Evolutionary conservation across 2,329 filamentous ascomycete species (phyloP), one percentile per base, ranked within the genome.

Genomic region (Macroventuria anomochaeta): DNA sequence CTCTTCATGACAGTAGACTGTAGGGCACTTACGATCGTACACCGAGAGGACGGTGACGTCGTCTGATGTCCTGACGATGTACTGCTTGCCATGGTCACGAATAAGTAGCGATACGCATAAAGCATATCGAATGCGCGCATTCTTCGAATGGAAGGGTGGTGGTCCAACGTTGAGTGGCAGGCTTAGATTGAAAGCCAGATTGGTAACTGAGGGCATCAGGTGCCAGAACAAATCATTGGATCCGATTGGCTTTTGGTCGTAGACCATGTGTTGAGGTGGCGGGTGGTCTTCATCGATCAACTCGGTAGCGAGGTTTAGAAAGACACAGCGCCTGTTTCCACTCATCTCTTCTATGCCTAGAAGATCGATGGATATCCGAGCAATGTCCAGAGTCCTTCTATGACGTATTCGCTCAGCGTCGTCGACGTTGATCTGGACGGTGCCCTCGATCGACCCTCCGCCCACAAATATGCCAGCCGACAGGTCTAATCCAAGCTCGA

Each of bases 161-260:
- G 81, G 81, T 5, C 82, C 81, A 23, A 83, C 78, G 52, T 83
- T 80, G 17, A 84, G 69, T 3, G 82, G 82, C 13, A 84, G 65
- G 57, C 80, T 82, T 48, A 84, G 61, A 53, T 77, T 76, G 64
- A 84, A 84, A 3, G 81, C 80, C 4, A 84, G 58, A 25, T 74
- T 74, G 10, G 77, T 78, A 11, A 71, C 65, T 0, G 80, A 81
- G 20, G 81, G 77, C 57, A 74, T 73, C 28, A 83, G 64, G 53
- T 78, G 75, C 81, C 81, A 83, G 53, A 79, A 81, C 3, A 73
- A 68, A 40, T 78, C 74, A 6, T 69, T 62, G 2, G 64, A 60
- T 6, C 70, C 67, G 15, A 76, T 65, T 11, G 75, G 74, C 34
- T 74, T 72, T 18, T 74, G 64, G 11, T 75, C 76, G 49, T 80